Percentiles rank a stretch among this genome's conserved stretches.
These are phyloP conservation scores for Byssoonygena ceratinophila DNA, from an alignment of 2,329 filamentous ascomycete genomes.

Conservation along the genomic window DNA sequence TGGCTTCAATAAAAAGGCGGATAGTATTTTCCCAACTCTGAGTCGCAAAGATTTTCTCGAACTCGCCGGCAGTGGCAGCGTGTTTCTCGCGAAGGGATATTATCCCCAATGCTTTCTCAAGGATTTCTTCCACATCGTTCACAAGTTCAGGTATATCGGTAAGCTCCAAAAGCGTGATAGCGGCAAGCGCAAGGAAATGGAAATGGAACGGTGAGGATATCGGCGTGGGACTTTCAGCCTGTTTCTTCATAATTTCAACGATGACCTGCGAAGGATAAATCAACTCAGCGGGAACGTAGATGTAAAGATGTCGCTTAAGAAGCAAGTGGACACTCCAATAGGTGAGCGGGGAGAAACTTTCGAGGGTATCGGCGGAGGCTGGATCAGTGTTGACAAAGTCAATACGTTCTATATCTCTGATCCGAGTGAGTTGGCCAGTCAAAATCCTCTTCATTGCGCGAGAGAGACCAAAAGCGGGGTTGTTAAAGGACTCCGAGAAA, in stretches of 20 bases:
- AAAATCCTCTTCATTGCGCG: conserved; percentile 31
- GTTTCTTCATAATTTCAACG: conserved; percentile 32
- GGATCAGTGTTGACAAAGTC: conserved; percentile 23
- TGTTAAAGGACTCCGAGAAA: conserved; percentile 26
- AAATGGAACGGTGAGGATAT: conserved; percentile 33
- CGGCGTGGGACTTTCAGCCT: conserved; percentile 21
- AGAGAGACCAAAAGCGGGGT: conserved; percentile 28
- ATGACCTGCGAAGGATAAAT: conserved; percentile 33
- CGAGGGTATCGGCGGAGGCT: conserved; percentile 23
- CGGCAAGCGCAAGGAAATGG: conserved; percentile 33
- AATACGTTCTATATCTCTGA: conserved; percentile 30
- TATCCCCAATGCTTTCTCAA: conserved; percentile 44
- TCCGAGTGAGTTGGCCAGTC: conserved; percentile 30
- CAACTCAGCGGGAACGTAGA: conserved; percentile 35
- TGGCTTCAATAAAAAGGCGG: conserved; percentile 32
- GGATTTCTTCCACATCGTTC: conserved; percentile 31
- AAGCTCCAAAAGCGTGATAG: conserved; percentile 35
- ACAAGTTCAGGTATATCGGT: conserved; percentile 32
- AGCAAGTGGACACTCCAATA: conserved; percentile 36
- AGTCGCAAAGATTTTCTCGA: conserved; percentile 32
- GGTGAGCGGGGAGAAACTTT: conserved; percentile 32
- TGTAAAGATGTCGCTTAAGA: conserved; percentile 35
- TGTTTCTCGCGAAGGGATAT: conserved; percentile 37
- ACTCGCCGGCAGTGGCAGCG: conserved; percentile 24
- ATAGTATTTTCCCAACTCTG: conserved; percentile 34